A percentile compares a stretch with the other conserved stretches of the same genome.
phyloP scores from a whole-genome alignment of 2,329 filamentous ascomycete species.

The Orbilia javanica region DNA sequence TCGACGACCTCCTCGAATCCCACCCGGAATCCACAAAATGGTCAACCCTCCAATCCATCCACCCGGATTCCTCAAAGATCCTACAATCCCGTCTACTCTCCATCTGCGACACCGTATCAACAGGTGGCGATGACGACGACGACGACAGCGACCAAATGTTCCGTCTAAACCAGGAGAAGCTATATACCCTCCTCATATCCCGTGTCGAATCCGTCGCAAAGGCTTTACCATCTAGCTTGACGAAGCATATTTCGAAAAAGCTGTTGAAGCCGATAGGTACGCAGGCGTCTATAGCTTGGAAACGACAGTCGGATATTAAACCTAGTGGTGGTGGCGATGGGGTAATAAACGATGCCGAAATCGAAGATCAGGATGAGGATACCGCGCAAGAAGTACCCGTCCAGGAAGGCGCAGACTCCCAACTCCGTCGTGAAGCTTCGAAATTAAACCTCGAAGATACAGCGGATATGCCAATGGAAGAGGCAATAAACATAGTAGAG shows the following conservation, averaged over 20 bases:
- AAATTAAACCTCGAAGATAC: slow-evolving; percentile 49
- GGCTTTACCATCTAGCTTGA: slow-evolving; percentile 31
- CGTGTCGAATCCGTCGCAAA: slow-evolving; percentile 51
- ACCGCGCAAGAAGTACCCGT: neutral
- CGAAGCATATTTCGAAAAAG: slow-evolving; percentile 38
- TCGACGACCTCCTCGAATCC: slow-evolving; percentile 69
- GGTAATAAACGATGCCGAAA: slow-evolving; percentile 41
- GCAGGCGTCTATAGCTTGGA: slow-evolving; percentile 38
- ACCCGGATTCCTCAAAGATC: slow-evolving; percentile 65
- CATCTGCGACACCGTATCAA: slow-evolving; percentile 85
- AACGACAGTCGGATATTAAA: slow-evolving; percentile 14
- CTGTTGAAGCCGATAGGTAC: slow-evolving; percentile 62
- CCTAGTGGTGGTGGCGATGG: neutral
- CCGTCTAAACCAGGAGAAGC: slow-evolving; percentile 79
- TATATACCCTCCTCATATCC: slow-evolving; percentile 67
- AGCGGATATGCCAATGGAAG: slow-evolving; percentile 9
- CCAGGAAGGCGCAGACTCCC: slow-evolving; percentile 67
- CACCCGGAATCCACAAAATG: slow-evolving; percentile 66
- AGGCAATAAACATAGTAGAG: neutral
- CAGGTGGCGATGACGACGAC: slow-evolving; percentile 78
- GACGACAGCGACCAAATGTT: slow-evolving; percentile 92
- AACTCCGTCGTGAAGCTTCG: slow-evolving; percentile 53
- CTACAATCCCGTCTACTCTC: slow-evolving; percentile 76
- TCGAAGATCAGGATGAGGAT: slow-evolving; percentile 37
- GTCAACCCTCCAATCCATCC: slow-evolving; percentile 65